Base-by-base conservation (phyloP, 805 yeast species). In the Ogataea kodamae region DNA sequence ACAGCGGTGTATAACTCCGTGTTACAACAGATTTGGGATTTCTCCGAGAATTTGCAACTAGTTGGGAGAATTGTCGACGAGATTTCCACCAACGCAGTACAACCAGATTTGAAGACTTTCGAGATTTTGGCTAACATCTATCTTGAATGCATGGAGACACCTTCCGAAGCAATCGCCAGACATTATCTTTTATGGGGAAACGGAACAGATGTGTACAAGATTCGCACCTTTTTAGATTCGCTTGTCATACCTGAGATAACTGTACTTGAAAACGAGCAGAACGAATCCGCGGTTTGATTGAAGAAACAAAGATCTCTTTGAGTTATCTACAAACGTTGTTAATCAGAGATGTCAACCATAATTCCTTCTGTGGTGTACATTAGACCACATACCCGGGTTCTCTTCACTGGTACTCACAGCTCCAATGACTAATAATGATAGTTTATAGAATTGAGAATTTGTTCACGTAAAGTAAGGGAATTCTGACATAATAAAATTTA, bases 161-260 rank as follows among this genome's bases (percentile, higher is more conserved):
- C 42, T n/a, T 47, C 49, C 22, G 42, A 31, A 6, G 24, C 33
- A 3, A 25, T 21, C 5, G 44, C 54, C 5, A 52, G 50, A 17
- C 58, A 55, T 8, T 55, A 48, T 26, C 28, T 58, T 5, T 25
- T 57, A 8, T 57, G 62, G 63, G 48, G 52, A 7, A 45, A 54
- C 13, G 42, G 54, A n/a, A 18, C 47, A 4, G 46, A 49, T 22
- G 40, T 58, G 8, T 41, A 57, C 34, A 47, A 46, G 18, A 31
- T 56, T 17, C 50, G 45, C 31, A 42, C 49, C 23, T 54, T 46
- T 24, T 18, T 48, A 5, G 34, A 35, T 19, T 22, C 33, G 7
- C 39, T 45, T 22, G 38, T 27, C 15, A 17, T 52, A n/a, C n/a
- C n/a, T n/a, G n/a, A n/a, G n/a, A n/a, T n/a, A n/a, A n/a, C n/a